These are phyloP conservation scores for Tulasnella sp. DNA, from an alignment of 768 basidiomycete genomes.

Conservation along the genomic window DNA sequence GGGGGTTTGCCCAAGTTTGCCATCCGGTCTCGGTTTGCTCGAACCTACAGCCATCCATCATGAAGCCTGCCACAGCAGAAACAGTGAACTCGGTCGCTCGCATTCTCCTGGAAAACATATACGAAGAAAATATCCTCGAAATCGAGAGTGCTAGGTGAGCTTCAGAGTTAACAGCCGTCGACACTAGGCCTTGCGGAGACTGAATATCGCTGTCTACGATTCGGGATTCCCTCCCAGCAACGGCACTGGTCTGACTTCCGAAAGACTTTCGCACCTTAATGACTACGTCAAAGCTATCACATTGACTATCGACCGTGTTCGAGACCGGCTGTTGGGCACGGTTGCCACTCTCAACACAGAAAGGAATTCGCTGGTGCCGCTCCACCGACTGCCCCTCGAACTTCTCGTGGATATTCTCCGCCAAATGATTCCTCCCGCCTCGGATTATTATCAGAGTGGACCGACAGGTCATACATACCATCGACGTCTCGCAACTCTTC, in stretches of 20 bases:
- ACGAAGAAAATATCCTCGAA: background rate
- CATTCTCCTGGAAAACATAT: background rate
- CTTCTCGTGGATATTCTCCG: background rate
- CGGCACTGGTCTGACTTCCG: background rate
- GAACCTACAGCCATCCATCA: too few relatives aligned
- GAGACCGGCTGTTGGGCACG: background rate
- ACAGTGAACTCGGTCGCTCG: background rate
- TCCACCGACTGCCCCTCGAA: background rate
- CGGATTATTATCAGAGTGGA: too few relatives aligned
- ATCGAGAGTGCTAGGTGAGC: background rate
- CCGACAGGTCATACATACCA: background rate
- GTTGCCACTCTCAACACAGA: background rate
- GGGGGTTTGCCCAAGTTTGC: too few relatives aligned
- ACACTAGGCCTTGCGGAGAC: background rate
- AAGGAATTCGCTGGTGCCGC: background rate
- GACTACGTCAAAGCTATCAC: background rate
- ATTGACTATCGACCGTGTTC: background rate
- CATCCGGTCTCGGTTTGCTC: too few relatives aligned
- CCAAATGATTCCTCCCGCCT: background rate
- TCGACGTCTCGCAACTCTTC: background rate
- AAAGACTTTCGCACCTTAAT: background rate
- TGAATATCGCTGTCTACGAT: background rate
- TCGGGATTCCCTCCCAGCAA: background rate
- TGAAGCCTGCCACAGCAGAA: background rate
- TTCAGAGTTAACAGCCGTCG: too few relatives aligned